phyloP scores from a whole-genome alignment of 2,329 filamentous ascomycete species.

The Amauroascus verrucosus region DNA sequence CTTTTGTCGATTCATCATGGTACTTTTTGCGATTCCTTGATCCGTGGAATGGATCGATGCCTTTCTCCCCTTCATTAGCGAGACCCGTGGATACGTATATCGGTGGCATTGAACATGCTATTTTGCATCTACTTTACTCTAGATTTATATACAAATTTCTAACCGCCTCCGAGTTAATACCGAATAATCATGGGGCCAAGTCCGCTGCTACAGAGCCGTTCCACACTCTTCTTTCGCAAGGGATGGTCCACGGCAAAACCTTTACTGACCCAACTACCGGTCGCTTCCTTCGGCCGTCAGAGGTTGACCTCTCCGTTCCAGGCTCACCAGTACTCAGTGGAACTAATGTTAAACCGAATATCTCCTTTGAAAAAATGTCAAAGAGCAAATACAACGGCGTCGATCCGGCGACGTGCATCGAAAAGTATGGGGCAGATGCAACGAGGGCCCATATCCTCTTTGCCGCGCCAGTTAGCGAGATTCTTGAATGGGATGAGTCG shows the following conservation, averaged over 20 bases:
- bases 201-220: slow-evolving; percentile 59
- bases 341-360: slow-evolving; percentile 48
- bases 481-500: slow-evolving; percentile 76
- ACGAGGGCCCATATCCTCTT: slow-evolving; percentile 82
- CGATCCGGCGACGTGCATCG: slow-evolving; percentile 63
- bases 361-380: slow-evolving; percentile 84
- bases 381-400: slow-evolving; percentile 92
- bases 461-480: slow-evolving; percentile 71
- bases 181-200: slow-evolving; percentile 14
- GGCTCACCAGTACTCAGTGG: slow-evolving; percentile 51
- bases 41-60: slow-evolving; percentile 50
- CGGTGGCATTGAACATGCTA: slow-evolving; percentile 82
- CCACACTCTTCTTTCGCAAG: slow-evolving; percentile 70
- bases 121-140: slow-evolving; percentile 77
- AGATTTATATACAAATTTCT: slow-evolving; percentile 87
- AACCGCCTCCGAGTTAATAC: slow-evolving; percentile 38
- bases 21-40: slow-evolving; percentile 63
- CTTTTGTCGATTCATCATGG: slow-evolving; percentile 92
- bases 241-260: slow-evolving; percentile 87
- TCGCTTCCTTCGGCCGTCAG: slow-evolving; percentile 63
- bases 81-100: slow-evolving; percentile 82
- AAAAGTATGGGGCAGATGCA: slow-evolving; percentile 68
- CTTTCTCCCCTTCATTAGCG: slow-evolving; percentile 48
- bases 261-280: slow-evolving; percentile 64
- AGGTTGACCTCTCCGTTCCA: slow-evolving; percentile 55